phyloP scores from a whole-genome alignment of 352 stramenopile genomes.

The Phytophthora palmivora region DNA sequence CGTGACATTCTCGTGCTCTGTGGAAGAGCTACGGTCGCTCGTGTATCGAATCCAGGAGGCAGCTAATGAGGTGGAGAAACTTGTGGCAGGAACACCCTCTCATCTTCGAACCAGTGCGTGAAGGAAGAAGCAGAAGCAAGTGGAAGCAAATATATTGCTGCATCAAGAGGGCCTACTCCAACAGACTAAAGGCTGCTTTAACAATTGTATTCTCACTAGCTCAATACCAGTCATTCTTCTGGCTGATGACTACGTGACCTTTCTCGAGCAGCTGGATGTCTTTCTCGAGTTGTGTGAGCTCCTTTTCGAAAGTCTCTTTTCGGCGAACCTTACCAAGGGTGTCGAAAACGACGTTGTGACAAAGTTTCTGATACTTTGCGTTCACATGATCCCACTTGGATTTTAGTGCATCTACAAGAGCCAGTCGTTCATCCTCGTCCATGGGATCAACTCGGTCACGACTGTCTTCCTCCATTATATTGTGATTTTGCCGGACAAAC shows the following conservation, averaged over 20 bases:
- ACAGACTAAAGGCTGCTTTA: constrained; percentile 9
- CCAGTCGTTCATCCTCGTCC: constrained; percentile 84
- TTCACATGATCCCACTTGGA: constrained; percentile 95
- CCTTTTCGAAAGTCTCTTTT: constrained; percentile 93
- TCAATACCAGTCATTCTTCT: constrained; percentile 55
- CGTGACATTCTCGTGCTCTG: constrained; percentile 67
- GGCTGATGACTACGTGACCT: constrained; percentile 68
- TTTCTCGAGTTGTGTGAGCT: constrained; percentile 92
- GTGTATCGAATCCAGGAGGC: constrained; percentile 79
- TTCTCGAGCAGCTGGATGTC: constrained; percentile 91
- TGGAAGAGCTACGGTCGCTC: constrained; percentile 70
- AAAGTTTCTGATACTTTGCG: constrained; percentile 94
- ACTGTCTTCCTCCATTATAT: constrained; percentile 79
- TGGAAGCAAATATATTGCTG: constrained; percentile 19
- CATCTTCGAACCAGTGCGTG: constrained; percentile 20
- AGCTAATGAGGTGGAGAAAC: constrained; percentile 64
- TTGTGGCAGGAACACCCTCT: constrained; percentile 32
- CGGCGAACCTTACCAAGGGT: constrained; percentile 92
- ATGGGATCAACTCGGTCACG: constrained; percentile 68
- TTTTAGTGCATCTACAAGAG: constrained; percentile 92
- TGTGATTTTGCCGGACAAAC: constrained; percentile 91
- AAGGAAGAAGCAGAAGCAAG: constrained; percentile 12
- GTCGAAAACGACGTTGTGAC: constrained; percentile 94
- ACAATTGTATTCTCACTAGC: constrained; percentile 8
- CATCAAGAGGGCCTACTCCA: constrained; percentile 10